These are phyloP conservation scores for Paramyrothecium roridum DNA, from an alignment of 2,329 filamentous ascomycete species.

Conservation along the genomic window DNA sequence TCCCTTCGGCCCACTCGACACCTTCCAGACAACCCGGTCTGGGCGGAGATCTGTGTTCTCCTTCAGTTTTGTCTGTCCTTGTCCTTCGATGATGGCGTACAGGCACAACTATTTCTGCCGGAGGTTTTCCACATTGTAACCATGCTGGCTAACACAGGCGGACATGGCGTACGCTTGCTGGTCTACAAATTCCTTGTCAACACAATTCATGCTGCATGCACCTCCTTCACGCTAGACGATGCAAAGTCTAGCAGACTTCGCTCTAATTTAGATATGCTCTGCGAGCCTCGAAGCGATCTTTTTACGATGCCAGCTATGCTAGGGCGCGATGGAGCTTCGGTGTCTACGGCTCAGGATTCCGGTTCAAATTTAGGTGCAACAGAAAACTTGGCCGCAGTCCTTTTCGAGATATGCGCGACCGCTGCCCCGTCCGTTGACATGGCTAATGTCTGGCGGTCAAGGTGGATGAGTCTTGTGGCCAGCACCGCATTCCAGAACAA, in stretches of 20 bases:
- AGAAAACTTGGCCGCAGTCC: conserved; percentile 57
- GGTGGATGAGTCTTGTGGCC: conserved; percentile 71
- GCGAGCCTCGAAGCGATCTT: conserved; percentile 57
- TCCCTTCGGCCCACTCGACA: conserved; percentile 64
- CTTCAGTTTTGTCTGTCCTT: conserved; percentile 64
- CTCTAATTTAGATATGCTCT: conserved; percentile 54
- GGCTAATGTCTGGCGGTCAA: conserved; percentile 66
- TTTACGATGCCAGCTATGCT: conserved; percentile 46
- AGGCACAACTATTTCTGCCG: conserved; percentile 65
- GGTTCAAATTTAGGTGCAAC: conserved; percentile 51
- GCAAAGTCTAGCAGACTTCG: conserved; percentile 52
- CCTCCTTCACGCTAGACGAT: conserved; percentile 62
- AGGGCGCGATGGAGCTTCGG: conserved; percentile 50
- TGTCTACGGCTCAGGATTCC: conserved; percentile 51
- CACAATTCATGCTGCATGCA: conserved; percentile 65
- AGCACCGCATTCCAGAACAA: conserved; percentile 73
- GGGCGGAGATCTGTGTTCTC: conserved; percentile 66
- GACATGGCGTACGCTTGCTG: conserved; percentile 51
- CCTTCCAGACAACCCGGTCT: conserved; percentile 64
- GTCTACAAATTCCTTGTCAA: conserved; percentile 65
- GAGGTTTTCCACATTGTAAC: conserved; percentile 70
- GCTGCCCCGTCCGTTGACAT: conserved; percentile 63
- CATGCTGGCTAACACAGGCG: conserved; percentile 66
- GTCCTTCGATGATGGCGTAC: conserved; percentile 65
- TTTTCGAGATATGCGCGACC: conserved; percentile 62